These are phyloP conservation scores for Raffaelea ambrosiae DNA, from an alignment of 2,329 filamentous ascomycete genomes.

Conservation along the genomic window DNA sequence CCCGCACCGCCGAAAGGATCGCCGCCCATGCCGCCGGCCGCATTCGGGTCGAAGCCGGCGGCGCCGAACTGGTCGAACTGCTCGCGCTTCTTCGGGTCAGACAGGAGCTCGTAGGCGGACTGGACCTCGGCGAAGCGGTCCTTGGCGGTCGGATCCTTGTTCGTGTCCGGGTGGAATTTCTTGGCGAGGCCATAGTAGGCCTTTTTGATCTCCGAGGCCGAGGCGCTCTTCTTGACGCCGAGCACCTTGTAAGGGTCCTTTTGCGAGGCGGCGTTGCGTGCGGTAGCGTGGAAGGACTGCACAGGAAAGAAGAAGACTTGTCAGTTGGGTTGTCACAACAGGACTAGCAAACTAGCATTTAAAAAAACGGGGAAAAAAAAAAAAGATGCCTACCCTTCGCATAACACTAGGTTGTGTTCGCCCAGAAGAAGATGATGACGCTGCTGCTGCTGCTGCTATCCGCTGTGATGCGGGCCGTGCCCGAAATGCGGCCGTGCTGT, in stretches of 20 bases:
- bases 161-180: constrained; percentile 96
- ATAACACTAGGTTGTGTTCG: background rate
- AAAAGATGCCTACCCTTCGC: constrained; percentile 5
- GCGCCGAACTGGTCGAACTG: constrained; percentile 87
- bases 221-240: constrained; percentile 75
- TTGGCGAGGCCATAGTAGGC: constrained; percentile 97
- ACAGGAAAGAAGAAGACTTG: background rate
- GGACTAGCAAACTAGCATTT: background rate
- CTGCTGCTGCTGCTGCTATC: too few species aligned
- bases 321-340: background rate
- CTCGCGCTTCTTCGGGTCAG: constrained; percentile 86
- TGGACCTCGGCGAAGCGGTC: constrained; percentile 93
- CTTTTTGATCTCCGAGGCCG: constrained; percentile 87
- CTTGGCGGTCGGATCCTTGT: constrained; percentile 89
- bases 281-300: constrained; percentile 54
- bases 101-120: constrained; percentile 85
- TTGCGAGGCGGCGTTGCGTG: constrained; percentile 34
- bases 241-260: constrained; percentile 83
- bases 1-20: constrained; percentile 44
- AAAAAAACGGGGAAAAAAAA: background rate
- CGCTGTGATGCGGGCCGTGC: background rate
- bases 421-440: background rate
- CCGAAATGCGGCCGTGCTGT: background rate
- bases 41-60: constrained; percentile 75
- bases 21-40: constrained; percentile 44